These are phyloP conservation scores for Fusarium tanahbumbuense DNA, from an alignment of 2,329 filamentous ascomycete species.

Conservation along the genomic window DNA sequence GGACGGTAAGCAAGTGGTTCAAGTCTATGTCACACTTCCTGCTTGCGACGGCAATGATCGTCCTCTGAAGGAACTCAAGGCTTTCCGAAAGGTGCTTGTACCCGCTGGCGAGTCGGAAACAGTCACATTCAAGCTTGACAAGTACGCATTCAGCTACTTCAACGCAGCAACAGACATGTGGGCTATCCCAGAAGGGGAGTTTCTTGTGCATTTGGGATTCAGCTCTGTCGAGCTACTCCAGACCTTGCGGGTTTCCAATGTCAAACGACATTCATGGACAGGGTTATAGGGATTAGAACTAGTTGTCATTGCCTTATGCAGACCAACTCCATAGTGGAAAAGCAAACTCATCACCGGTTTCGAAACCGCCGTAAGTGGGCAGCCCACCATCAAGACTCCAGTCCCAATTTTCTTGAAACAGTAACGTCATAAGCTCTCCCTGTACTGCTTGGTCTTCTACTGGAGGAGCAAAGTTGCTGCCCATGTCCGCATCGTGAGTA, in stretches of 20 bases:
- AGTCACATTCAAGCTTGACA: neutral
- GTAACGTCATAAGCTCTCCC: neutral
- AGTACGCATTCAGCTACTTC: slow-evolving; percentile 17
- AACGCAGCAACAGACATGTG: neutral
- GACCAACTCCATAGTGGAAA: neutral
- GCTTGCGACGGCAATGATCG: neutral
- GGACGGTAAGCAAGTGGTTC: slow-evolving; percentile 1
- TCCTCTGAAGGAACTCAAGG: neutral
- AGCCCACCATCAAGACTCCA: slow-evolving; percentile 7
- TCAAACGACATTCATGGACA: neutral
- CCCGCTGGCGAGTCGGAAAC: fast-evolving
- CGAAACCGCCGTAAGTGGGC: slow-evolving; percentile 2
- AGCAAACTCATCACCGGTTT: neutral
- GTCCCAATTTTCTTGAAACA: slow-evolving; percentile 11
- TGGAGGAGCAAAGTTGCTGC: fast-evolving
- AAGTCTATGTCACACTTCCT: neutral
- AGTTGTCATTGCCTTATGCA: fast-evolving
- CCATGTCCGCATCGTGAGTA: neutral
- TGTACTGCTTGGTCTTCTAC: neutral
- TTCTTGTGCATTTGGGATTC: neutral
- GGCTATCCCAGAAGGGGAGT: neutral
- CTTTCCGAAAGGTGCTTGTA: neutral
- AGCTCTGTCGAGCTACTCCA: neutral
- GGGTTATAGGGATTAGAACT: neutral
- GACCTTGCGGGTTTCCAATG: neutral